Evolutionary conservation across 768 basidiomycete genomes (phyloP), one percentile per base, ranked within the genome.

Genomic region (Boletus vermiculosoides): DNA sequence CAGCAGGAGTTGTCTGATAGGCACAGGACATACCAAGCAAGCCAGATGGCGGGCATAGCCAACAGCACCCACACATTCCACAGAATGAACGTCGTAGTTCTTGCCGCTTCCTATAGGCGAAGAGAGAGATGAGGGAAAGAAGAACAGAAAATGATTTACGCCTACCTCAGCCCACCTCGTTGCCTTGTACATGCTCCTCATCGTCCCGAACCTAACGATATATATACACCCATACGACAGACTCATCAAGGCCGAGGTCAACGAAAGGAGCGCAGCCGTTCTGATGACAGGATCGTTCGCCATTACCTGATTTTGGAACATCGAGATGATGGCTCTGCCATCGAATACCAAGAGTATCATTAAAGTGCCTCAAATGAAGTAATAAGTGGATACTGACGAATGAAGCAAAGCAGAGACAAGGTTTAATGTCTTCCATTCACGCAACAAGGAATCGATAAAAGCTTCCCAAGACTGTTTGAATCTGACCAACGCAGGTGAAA

Each of bases 361-460:
- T n/a, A 46, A 34, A 37, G 40, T 12, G 25, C 4, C 10, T 13
- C 15, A 9, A 9, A 37, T 8, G 15, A 20, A 31, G 7, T 28
- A 48, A 50, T 13, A 0, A 22, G 39, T 34, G 31, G 56, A 54
- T 50, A 74, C 79, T 30, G 52, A 81, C 80, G 81, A 76, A 63
- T 74, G 72, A 5, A 82, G 71, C 22, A 91, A 68, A 8, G 86
- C 89, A 13, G 87, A 90, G 20, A 91, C 82, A 20, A 90, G 76
- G 62, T 90, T 90, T 41, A 83, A 64, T 7, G 87, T 90, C 73
- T 90, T 90, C 87, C 87, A 90, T 62, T 90, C 88, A 28, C 82
- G 78, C 59, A 83, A 57, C n/a, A 90, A 73, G 1, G 85, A 83
- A 53, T 87, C 85, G 12, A 90, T 79, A 61, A 91, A 89, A 0